phyloP scores from a whole-genome alignment of 1,139 yeast species.

The Yamadazyma sp. region DNA sequence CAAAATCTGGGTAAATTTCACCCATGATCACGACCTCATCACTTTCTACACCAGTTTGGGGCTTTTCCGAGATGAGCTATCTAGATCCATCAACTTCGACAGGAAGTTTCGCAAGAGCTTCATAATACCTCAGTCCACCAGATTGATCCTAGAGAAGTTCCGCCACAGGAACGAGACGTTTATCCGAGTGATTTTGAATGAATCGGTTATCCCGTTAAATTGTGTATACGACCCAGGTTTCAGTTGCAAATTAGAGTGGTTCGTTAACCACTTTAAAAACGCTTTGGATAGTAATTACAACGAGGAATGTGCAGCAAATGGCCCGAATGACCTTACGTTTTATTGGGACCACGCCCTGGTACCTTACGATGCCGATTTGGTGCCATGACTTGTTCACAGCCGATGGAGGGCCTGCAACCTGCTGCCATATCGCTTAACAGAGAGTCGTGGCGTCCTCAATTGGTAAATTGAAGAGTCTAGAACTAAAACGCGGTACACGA shows the following conservation, averaged over 20 bases:
- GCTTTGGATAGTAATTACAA: constrained; percentile 18
- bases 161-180: constrained; percentile 43
- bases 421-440: too few species aligned
- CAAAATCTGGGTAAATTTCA: constrained; percentile 48
- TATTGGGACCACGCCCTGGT: constrained; percentile 34
- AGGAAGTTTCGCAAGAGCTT: constrained; percentile 47
- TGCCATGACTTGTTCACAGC: constrained; percentile 1
- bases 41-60: constrained; percentile 54
- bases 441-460: not conserved
- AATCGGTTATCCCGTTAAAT: constrained; percentile 53
- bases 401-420: too few species aligned
- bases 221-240: constrained; percentile 61
- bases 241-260: constrained; percentile 50
- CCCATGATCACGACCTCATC: constrained; percentile 61
- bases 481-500: constrained; percentile 5
- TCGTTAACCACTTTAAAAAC: constrained; percentile 23
- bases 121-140: constrained; percentile 58
- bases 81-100: constrained; percentile 35
- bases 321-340: constrained; percentile 29
- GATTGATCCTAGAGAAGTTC: constrained; percentile 50
- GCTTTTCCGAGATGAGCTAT: constrained; percentile 25
- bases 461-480: constrained; percentile 1
- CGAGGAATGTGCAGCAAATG: constrained; percentile 34
- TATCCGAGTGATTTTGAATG: constrained; percentile 53
- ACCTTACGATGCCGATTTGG: constrained; percentile 23